These are phyloP conservation scores for Fusarium brevicatenulatum DNA, from an alignment of 2,329 filamentous ascomycete species.

Conservation along the genomic window DNA sequence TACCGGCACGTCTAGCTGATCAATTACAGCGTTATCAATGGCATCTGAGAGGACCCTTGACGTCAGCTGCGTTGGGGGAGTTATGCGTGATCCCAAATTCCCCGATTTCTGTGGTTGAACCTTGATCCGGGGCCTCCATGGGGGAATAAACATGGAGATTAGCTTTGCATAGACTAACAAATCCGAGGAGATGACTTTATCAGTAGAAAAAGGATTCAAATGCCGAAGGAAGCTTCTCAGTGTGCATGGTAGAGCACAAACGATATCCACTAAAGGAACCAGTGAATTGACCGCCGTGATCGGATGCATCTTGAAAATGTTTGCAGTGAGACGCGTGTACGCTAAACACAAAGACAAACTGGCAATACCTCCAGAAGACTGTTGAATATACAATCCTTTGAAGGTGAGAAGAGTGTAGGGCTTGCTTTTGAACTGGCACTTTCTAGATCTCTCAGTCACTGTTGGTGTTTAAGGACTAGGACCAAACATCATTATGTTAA, in stretches of 20 bases:
- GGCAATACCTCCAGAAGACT: neutral
- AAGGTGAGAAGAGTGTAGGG: rapidly evolving
- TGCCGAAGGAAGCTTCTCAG: neutral
- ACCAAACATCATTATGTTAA: rapidly evolving
- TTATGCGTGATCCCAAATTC: neutral
- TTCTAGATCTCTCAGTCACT: too few species aligned
- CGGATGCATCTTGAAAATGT: neutral
- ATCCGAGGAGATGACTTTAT: neutral
- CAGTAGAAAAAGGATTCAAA: neutral
- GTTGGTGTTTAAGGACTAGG: too few species aligned
- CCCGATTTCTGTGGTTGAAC: slow-evolving; percentile 6
- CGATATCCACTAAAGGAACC: neutral
- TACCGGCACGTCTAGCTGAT: slow-evolving; percentile 15
- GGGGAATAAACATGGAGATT: slow-evolving; percentile 6
- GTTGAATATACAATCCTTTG: rapidly evolving
- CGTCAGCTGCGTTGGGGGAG: neutral
- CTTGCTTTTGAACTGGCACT: too few species aligned
- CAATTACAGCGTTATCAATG: neutral
- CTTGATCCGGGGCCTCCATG: slow-evolving; percentile 16
- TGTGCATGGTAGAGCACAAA: neutral
- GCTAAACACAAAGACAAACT: neutral
- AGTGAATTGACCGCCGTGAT: neutral
- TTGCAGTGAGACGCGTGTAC: neutral
- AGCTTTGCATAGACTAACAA: neutral
- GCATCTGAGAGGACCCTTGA: neutral